These are phyloP conservation scores for Rhodotorula diobovata DNA, from an alignment of 768 basidiomycete species.

Conservation along the genomic window DNA sequence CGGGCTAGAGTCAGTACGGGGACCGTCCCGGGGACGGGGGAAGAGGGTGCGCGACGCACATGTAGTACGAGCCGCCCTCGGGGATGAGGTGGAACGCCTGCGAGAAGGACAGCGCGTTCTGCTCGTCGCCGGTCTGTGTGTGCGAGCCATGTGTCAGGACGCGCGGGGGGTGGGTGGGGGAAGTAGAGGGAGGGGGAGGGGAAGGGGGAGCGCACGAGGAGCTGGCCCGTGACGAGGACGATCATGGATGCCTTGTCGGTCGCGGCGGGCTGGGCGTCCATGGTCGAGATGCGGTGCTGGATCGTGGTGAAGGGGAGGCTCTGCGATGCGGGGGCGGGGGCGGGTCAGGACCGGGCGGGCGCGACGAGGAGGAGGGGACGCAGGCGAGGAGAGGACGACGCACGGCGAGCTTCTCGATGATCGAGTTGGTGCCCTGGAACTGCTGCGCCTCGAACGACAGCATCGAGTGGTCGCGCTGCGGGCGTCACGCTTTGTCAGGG, in stretches of 20 bases:
- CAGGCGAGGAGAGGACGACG: conserved; percentile 28
- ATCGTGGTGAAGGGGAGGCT: conserved; percentile 75
- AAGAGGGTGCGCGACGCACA: conserved; percentile 56
- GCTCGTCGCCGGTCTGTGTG: conserved; percentile 63
- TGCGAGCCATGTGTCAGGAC: conserved; percentile 1
- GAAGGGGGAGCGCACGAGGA: conserved; percentile 56
- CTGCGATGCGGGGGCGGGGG: conserved; percentile 49
- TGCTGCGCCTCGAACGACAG: conserved; percentile 69
- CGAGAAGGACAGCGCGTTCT: conserved; percentile 78
- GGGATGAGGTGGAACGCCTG: conserved; percentile 89
- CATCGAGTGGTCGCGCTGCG: conserved; percentile 75
- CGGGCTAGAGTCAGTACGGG: background rate
- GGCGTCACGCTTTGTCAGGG: conserved; percentile 36
- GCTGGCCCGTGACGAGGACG: conserved; percentile 82
- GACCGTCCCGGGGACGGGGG: background rate
- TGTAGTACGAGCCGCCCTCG: conserved; percentile 67
- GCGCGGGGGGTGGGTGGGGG: too few species aligned
- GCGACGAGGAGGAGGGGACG: background rate
- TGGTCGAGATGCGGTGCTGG: conserved; percentile 70
- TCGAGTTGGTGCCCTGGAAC: conserved; percentile 56
- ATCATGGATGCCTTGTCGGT: conserved; percentile 57
- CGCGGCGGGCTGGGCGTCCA: conserved; percentile 82
- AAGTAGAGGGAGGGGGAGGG: background rate
- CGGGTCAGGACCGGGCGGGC: background rate
- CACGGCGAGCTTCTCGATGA: conserved; percentile 72